phyloP scores from a whole-genome alignment of 2,329 filamentous ascomycete species.

The Endothia cerciana region DNA sequence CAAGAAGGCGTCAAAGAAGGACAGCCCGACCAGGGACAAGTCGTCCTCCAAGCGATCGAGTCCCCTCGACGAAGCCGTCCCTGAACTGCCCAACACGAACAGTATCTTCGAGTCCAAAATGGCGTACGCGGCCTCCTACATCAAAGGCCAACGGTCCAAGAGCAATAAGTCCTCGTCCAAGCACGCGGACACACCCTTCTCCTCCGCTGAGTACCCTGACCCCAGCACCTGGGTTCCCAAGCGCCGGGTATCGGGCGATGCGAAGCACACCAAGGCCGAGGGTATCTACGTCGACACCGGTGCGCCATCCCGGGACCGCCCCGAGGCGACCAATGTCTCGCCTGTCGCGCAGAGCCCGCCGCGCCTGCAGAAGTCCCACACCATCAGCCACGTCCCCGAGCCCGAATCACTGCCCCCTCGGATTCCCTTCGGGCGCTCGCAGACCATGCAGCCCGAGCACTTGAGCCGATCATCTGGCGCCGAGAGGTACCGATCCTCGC shows the following conservation, averaged over 20 bases:
- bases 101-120: conserved; percentile 20
- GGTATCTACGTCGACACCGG: conserved; percentile 15
- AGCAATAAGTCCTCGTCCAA: conserved; percentile 28
- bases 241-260: conserved; percentile 31
- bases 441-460: conserved; percentile 31
- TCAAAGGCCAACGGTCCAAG: conserved; percentile 19
- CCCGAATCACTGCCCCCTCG: conserved; percentile 24
- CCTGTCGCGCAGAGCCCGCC: conserved; percentile 33
- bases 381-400: conserved; percentile 28
- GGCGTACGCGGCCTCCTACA: conserved; percentile 32
- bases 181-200: conserved; percentile 14
- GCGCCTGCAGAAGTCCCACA: conserved; percentile 35
- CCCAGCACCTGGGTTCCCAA: conserved; percentile 22
- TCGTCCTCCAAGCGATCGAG: conserved; percentile 26
- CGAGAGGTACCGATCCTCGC: conserved; percentile 22
- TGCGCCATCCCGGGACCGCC: conserved; percentile 10
- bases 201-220: conserved; percentile 26
- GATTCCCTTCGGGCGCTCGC: conserved; percentile 25
- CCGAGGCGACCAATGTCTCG: conserved; percentile 29
- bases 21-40: conserved; percentile 32
- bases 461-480: conserved; percentile 15
- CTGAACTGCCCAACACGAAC: conserved; percentile 26
- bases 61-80: conserved; percentile 13
- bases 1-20: conserved; percentile 39
- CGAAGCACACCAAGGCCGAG: conserved; percentile 22